phyloP scores from a whole-genome alignment of 805 yeast genomes.

The Candida tibetensis region DNA sequence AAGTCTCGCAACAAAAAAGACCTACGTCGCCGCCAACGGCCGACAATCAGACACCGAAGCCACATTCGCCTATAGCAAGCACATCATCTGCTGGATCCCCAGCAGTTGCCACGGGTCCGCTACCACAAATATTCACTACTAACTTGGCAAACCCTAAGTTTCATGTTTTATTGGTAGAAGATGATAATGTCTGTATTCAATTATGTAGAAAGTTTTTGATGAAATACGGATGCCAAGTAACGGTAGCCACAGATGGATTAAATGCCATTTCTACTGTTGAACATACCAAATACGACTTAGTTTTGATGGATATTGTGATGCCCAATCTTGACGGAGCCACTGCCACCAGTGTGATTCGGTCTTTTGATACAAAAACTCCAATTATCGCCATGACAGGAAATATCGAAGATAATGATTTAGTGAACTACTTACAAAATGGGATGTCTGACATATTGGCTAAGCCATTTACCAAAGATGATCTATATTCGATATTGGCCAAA shows the following conservation, averaged over 20 bases:
- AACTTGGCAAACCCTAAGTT: slow-evolving; percentile 44
- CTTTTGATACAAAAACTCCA: slow-evolving; percentile 81
- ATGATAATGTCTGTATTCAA: slow-evolving; percentile 78
- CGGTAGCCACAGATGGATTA: slow-evolving; percentile 89
- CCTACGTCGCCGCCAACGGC: slow-evolving; percentile 6
- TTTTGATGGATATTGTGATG: slow-evolving; percentile 86
- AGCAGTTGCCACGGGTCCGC: slow-evolving; percentile 4
- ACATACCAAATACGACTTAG: slow-evolving; percentile 65
- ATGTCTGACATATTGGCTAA: slow-evolving; percentile 91
- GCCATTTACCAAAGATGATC: slow-evolving; percentile 87
- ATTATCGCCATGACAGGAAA: slow-evolving; percentile 94
- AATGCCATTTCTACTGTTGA: slow-evolving; percentile 79
- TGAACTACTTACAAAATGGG: slow-evolving; percentile 79
- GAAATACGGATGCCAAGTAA: slow-evolving; percentile 89
- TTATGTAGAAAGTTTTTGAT: slow-evolving; percentile 77
- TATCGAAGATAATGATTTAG: slow-evolving; percentile 76
- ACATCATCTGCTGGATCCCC: slow-evolving; percentile 14
- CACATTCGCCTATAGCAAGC: slow-evolving; percentile 13
- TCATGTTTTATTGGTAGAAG: slow-evolving; percentile 76
- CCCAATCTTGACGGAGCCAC: slow-evolving; percentile 87
- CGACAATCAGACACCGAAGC: slow-evolving; percentile 14
- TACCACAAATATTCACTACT: slow-evolving; percentile 9
- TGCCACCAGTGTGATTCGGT: slow-evolving; percentile 84
- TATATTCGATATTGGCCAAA: slow-evolving; percentile 73
- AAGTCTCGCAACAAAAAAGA: background rate